phyloP scores from a whole-genome alignment of 768 basidiomycete genomes.

The Hypholoma fasciculare region DNA sequence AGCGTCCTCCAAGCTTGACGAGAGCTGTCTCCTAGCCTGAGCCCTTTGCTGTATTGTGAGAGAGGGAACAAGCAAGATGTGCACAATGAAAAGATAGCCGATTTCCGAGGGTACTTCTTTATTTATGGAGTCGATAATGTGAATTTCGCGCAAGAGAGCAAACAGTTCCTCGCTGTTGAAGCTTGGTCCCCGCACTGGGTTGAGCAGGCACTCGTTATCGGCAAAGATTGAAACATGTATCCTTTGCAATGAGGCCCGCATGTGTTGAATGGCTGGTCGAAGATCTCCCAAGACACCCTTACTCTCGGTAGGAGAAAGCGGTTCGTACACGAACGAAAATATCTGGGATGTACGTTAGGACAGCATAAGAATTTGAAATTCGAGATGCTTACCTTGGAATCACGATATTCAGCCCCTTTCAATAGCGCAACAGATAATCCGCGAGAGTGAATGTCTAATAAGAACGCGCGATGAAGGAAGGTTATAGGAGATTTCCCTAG shows the following conservation, averaged over 20 bases:
- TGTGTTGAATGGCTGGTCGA: background rate
- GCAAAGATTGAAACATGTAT: background rate
- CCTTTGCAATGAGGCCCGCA: background rate
- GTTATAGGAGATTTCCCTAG: slow-evolving; percentile 20
- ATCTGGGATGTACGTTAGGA: slow-evolving; percentile 40
- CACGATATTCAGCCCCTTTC: slow-evolving; percentile 55
- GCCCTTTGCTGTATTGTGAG: slow-evolving; percentile 43
- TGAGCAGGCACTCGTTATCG: background rate
- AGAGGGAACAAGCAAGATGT: slow-evolving; percentile 31
- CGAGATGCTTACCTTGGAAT: slow-evolving; percentile 51
- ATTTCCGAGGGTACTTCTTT: slow-evolving; percentile 14
- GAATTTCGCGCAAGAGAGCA: background rate
- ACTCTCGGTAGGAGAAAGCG: slow-evolving; percentile 6
- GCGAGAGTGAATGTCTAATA: slow-evolving; percentile 47
- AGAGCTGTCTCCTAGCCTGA: slow-evolving; percentile 25
- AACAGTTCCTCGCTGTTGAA: background rate
- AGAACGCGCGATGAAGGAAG: slow-evolving; percentile 48
- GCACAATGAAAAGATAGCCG: slow-evolving; percentile 24
- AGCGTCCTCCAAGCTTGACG: slow-evolving; percentile 25
- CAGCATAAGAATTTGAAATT: background rate
- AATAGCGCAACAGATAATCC: slow-evolving; percentile 54
- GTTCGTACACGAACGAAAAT: slow-evolving; percentile 56
- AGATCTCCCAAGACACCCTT: background rate
- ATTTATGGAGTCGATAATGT: background rate
- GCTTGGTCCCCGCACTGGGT: background rate